Base-by-base conservation (phyloP, 768 basidiomycete genomes). In the Jaapia argillacea region DNA sequence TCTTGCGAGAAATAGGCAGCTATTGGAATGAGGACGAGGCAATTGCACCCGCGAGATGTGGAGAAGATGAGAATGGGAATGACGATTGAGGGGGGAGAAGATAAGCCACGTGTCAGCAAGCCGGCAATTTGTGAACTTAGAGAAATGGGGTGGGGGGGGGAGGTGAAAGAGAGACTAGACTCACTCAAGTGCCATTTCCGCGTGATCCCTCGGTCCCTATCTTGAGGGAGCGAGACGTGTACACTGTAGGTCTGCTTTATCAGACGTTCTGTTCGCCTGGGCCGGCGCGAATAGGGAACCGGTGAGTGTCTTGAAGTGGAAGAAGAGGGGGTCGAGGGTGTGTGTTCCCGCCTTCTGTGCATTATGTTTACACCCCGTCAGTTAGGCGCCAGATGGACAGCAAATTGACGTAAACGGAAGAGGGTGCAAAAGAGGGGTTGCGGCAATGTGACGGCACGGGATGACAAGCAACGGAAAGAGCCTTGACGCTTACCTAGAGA, bases 1-100 rank as follows among this genome's bases (percentile, higher is more conserved):
- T 77, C 77, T 54, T 85, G 85, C 52, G 81, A 86, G 60, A 86
- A 89, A 68, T 89, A 89, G 38, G 86, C 85, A 47, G 86, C 86
- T 89, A n/a, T n/a, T n/a, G 55, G 13, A 21, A 33, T 33, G 28
- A 26, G 45, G 39, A 49, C 35, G 37, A 35, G 37, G 43, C 35
- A 40, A 44, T 53, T 40, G 42, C 44, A 33, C 22, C 40, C 37
- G 24, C n/a, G 40, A 10, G 43, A 39, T 42, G 26, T 48, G 51
- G 41, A 58, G 60, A 58, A 52, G 57, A 61, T 59, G 51, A 52
- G 50, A 55, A 41, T 24, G 20, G 6, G 24, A 24, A 13, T 16
- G 24, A 12, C 24, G 14, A 24, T 33, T 16, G 10, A n/a, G n/a
- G n/a, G n/a, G 28, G 28, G 28, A 10, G 28, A 33, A 5, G 40